These are phyloP conservation scores for Fusarium kyushuense DNA, from an alignment of 2,329 filamentous ascomycete genomes.

Conservation along the genomic window DNA sequence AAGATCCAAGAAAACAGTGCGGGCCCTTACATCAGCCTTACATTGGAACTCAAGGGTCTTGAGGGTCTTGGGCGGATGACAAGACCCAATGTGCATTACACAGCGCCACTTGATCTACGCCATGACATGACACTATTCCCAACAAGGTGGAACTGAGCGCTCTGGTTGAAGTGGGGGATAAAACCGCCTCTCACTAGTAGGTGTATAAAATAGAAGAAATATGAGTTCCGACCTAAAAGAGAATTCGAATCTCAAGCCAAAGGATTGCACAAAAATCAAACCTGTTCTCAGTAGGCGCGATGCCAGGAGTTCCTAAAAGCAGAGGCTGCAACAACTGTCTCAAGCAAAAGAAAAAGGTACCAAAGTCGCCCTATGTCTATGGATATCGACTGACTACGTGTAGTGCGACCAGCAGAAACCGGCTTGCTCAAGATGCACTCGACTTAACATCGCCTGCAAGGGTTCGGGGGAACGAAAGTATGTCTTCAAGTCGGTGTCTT, in stretches of 20 bases:
- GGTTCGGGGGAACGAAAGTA: conserved; percentile 61
- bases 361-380: neutral
- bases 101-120: conserved; percentile 7
- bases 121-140: conserved; percentile 18
- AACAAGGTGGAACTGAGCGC: conserved; percentile 18
- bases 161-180: conserved; percentile 5
- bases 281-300: conserved; percentile 30
- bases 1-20: neutral
- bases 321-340: conserved; percentile 63
- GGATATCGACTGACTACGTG: neutral
- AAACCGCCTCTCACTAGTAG: neutral
- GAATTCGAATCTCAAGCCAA: neutral
- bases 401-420: conserved; percentile 62
- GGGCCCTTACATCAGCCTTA: neutral
- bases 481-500: conserved; percentile 57
- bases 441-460: conserved; percentile 58
- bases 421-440: conserved; percentile 59
- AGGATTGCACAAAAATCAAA: neutral
- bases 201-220: neutral
- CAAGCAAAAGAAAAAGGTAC: conserved; percentile 66
- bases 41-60: neutral
- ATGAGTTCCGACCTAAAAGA: fast-evolving
- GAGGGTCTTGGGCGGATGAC: neutral
- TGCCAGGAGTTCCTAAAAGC: conserved; percentile 64
- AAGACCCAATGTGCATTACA: neutral